These are phyloP conservation scores for Dictyostelium firmibasis DNA, from an alignment of 78 protist genomes.

Conservation along the genomic window DNA sequence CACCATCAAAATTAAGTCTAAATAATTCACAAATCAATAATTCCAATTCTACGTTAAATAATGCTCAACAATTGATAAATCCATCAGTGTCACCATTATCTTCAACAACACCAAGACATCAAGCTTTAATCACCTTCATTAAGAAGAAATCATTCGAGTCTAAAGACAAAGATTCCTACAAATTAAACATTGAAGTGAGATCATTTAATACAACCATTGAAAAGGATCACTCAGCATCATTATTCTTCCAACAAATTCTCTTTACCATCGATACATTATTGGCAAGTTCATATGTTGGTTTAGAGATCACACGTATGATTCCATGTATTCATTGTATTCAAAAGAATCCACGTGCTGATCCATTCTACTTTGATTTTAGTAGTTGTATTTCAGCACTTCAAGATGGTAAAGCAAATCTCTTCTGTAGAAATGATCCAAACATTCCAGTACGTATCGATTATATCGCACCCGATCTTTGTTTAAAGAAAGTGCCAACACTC, in stretches of 20 bases:
- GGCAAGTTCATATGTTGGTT: constrained; percentile 27
- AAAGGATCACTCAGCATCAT: constrained; percentile 20
- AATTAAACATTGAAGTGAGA: constrained; percentile 54
- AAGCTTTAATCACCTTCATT: constrained; percentile 49
- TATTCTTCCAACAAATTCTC: constrained; percentile 35
- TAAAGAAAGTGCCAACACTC: constrained; percentile 47
- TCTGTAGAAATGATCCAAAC: constrained; percentile 54
- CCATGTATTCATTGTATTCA: constrained; percentile 76
- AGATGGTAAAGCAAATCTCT: constrained; percentile 51
- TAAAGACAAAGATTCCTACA: constrained; percentile 41
- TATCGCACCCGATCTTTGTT: constrained; percentile 70
- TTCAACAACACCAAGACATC: constrained; percentile 6
- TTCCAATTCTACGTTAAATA: background rate
- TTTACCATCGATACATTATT: constrained; percentile 63
- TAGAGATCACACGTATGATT: constrained; percentile 14
- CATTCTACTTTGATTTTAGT: constrained; percentile 59
- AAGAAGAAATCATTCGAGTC: constrained; percentile 42
- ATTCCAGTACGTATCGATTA: constrained; percentile 54
- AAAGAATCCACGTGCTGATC: constrained; percentile 30
- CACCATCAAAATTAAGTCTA: constrained; percentile 4
- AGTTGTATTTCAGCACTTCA: constrained; percentile 55
- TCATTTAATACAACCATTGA: constrained; percentile 27
- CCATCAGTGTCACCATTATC: background rate
- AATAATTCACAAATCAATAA: background rate
- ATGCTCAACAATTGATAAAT: background rate